phyloP scores from a whole-genome alignment of 1,284 basidiomycete genomes.

The Ustilago cynodontis region DNA sequence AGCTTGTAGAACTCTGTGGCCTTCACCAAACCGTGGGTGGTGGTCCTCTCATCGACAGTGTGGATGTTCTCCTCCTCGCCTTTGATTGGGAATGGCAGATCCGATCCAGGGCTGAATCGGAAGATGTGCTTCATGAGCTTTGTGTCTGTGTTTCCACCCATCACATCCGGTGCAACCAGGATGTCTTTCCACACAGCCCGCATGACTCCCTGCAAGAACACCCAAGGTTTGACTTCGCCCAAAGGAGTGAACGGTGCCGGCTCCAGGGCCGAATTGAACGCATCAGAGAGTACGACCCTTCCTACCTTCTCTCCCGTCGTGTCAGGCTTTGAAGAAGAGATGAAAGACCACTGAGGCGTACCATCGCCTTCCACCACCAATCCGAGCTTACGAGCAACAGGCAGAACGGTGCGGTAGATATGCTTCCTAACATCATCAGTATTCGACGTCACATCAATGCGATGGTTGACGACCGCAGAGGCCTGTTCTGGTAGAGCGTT shows the following conservation, averaged over 20 bases:
- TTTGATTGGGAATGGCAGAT: slow-evolving; percentile 37
- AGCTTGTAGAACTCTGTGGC: slow-evolving; percentile 73
- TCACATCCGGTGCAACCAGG: slow-evolving; percentile 74
- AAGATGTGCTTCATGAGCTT: slow-evolving; percentile 74
- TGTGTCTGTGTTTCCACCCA: slow-evolving; percentile 75
- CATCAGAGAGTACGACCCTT: slow-evolving; percentile 60
- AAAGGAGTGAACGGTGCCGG: slow-evolving; percentile 75
- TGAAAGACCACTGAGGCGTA: slow-evolving; percentile 18
- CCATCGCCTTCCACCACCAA: slow-evolving; percentile 72
- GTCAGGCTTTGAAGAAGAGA: not conserved
- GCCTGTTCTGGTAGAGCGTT: slow-evolving; percentile 77
- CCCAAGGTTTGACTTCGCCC: slow-evolving; percentile 70
- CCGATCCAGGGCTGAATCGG: slow-evolving; percentile 72
- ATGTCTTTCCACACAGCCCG: slow-evolving; percentile 70
- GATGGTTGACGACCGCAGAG: slow-evolving; percentile 75
- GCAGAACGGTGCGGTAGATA: slow-evolving; percentile 72
- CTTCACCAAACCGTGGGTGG: slow-evolving; percentile 70
- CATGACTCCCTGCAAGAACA: slow-evolving; percentile 74
- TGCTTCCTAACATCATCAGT: slow-evolving; percentile 72
- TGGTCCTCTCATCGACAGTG: slow-evolving; percentile 76
- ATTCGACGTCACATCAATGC: slow-evolving; percentile 74
- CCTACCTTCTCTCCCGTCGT: not conserved
- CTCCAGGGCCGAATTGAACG: slow-evolving; percentile 73
- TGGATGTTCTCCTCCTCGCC: slow-evolving; percentile 72
- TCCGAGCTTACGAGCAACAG: slow-evolving; percentile 73